phyloP scores from a whole-genome alignment of 768 basidiomycete species.

The Psilocybe subaeruginosa region DNA sequence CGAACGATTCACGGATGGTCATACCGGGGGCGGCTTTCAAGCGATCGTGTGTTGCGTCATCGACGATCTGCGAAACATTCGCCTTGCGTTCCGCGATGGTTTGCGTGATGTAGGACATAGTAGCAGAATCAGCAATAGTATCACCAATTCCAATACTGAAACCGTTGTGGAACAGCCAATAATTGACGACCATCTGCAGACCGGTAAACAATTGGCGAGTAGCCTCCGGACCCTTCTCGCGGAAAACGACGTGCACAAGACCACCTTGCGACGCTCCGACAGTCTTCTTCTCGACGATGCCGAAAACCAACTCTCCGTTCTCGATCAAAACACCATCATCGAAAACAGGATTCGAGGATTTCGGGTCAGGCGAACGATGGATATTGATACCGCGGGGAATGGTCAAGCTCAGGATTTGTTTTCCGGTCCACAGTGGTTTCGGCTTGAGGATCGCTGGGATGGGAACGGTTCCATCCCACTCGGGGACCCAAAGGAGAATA shows the following conservation, averaged over 20 bases:
- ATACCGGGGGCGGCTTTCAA: constrained; percentile 94
- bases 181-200: constrained; percentile 95
- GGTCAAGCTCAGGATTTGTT: constrained; percentile 90
- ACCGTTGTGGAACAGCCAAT: constrained; percentile 98
- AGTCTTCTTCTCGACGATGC: constrained; percentile 98
- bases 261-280: constrained; percentile 95
- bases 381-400: constrained; percentile 98
- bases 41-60: constrained; percentile 82
- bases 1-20: constrained; percentile 99
- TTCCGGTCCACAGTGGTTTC: constrained; percentile 97
- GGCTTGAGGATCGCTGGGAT: constrained; percentile 95
- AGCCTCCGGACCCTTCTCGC: constrained; percentile 94
- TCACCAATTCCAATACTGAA: constrained; percentile 99
- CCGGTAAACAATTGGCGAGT: constrained; percentile 91
- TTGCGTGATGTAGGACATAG: constrained; percentile 85
- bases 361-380: constrained; percentile 76
- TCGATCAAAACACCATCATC: constrained; percentile 97
- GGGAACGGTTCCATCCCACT: constrained; percentile 94
- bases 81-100: constrained; percentile 83
- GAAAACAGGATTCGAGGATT: constrained; percentile 77
- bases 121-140: constrained; percentile 89
- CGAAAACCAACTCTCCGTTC: constrained; percentile 94
- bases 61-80: constrained; percentile 78
- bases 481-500: constrained; percentile 96
- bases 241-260: constrained; percentile 94